phyloP scores from a whole-genome alignment of 2,329 filamentous ascomycete species.

The Akanthomyces muscarius region DNA sequence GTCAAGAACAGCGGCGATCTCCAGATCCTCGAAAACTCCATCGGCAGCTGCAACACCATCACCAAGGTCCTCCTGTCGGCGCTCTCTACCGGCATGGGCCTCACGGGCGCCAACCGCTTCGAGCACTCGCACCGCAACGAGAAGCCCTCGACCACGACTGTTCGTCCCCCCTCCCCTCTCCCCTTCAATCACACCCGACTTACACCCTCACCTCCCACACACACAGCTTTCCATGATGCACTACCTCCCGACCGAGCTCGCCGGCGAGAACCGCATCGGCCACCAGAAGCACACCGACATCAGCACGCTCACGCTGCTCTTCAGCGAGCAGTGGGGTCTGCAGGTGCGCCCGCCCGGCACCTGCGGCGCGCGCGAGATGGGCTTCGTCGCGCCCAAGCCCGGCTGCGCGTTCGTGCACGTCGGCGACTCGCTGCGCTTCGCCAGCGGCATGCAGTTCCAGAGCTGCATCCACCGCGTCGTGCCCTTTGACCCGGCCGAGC shows the following conservation, averaged over 20 bases:
- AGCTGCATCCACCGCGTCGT: constrained; percentile 57
- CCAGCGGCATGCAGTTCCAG: constrained; percentile 49
- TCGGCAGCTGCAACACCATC: constrained; percentile 47
- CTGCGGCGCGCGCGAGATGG: constrained; percentile 42
- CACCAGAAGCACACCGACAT: constrained; percentile 58
- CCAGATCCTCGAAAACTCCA: constrained; percentile 45
- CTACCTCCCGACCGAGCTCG: constrained; percentile 45
- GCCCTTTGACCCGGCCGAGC: constrained; percentile 47
- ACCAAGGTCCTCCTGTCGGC: constrained; percentile 49
- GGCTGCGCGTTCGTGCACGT: constrained; percentile 55
- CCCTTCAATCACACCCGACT: background rate
- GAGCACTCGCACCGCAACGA: constrained; percentile 51
- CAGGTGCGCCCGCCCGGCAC: constrained; percentile 48
- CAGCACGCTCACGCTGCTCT: constrained; percentile 51
- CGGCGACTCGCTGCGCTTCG: constrained; percentile 56
- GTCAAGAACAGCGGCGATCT: constrained; percentile 47
- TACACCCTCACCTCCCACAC: background rate
- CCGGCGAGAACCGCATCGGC: constrained; percentile 41
- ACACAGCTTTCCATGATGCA: constrained; percentile 48
- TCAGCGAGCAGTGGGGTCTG: constrained; percentile 54
- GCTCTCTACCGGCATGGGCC: constrained; percentile 44
- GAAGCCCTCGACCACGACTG: constrained; percentile 43
- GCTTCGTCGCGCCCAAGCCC: constrained; percentile 48
- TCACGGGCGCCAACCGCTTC: constrained; percentile 43
- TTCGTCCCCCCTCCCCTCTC: constrained; percentile 10